These are phyloP conservation scores for Debaryomyces prosopidis DNA, from an alignment of 805 yeast genomes.

Conservation along the genomic window DNA sequence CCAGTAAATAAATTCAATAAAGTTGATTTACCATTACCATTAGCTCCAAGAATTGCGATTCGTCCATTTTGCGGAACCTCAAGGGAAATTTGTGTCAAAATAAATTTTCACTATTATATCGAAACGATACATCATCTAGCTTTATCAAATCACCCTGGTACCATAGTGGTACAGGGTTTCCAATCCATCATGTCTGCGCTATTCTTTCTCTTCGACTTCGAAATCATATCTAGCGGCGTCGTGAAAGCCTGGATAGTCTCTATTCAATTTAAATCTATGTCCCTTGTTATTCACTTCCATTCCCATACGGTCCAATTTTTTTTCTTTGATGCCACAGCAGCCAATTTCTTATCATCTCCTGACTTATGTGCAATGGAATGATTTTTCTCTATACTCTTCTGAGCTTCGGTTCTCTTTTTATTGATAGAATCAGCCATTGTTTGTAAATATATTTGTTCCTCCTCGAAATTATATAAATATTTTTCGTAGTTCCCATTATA, in stretches of 20 bases:
- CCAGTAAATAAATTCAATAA: conserved; percentile 85
- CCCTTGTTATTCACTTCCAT: conserved; percentile 3
- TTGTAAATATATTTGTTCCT: neutral
- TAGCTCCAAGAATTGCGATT: conserved; percentile 21
- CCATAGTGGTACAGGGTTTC: neutral
- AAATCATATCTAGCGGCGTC: neutral
- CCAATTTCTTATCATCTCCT: conserved; percentile 2
- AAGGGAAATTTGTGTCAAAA: neutral
- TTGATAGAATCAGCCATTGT: neutral
- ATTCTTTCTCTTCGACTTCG: neutral
- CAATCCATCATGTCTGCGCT: neutral
- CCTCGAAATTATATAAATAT: neutral
- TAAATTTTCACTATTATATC: neutral
- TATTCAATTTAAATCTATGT: conserved; percentile 1
- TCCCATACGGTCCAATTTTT: conserved; percentile 1
- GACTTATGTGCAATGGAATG: neutral
- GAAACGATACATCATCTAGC: neutral
- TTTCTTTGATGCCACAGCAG: neutral
- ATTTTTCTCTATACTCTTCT: neutral
- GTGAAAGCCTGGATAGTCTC: conserved; percentile 2
- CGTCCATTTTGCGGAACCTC: neutral
- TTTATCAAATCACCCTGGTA: conserved; percentile 2
- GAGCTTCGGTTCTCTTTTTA: neutral
- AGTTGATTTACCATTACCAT: conserved; percentile 53
- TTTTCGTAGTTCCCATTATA: conserved; percentile 1